Conservation (phyloP, 164 flowering plant genomes). For the Piper betle region DNA sequence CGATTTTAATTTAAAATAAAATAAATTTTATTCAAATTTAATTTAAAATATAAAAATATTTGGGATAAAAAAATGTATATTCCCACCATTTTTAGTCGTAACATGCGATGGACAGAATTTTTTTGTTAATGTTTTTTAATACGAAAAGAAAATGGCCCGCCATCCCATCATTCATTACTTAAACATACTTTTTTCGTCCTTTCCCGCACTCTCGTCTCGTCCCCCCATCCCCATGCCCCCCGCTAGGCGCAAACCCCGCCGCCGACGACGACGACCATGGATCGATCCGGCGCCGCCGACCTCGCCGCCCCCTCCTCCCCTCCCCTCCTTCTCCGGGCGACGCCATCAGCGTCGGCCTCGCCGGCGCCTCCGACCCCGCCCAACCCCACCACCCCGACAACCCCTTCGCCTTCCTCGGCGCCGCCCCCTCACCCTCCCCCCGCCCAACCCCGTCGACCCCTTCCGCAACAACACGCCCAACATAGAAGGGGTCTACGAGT, state of each 20-base stretch:
- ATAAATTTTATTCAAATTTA: no score
- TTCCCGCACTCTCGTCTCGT: neutral
- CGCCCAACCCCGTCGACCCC: conserved; percentile 46
- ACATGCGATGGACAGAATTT: no score
- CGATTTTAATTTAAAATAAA: no score
- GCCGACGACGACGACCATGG: neutral
- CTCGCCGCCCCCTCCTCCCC: conserved; percentile 7
- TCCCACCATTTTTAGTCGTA: no score
- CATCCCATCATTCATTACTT: no score
- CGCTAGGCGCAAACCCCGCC: no score
- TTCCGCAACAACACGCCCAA: conserved; percentile 48
- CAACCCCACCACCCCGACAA: conserved; percentile 13
- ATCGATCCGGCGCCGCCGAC: neutral
- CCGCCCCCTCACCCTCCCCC: conserved; percentile 28
- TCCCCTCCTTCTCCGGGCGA: conserved; percentile 3
- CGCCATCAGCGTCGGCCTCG: conserved; percentile 4
- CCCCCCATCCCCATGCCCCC: no score
- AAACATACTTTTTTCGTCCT: neutral
- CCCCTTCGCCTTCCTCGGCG: conserved; percentile 47
- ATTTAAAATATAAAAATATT: no score
- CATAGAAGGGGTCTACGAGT: conserved; percentile 67
- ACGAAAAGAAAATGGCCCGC: no score
- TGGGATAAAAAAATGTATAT: no score
- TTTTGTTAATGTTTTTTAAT: no score
- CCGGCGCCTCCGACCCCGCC: neutral